Conservation (phyloP, 2,329 filamentous ascomycete species). For the Geosmithia putterillii region DNA sequence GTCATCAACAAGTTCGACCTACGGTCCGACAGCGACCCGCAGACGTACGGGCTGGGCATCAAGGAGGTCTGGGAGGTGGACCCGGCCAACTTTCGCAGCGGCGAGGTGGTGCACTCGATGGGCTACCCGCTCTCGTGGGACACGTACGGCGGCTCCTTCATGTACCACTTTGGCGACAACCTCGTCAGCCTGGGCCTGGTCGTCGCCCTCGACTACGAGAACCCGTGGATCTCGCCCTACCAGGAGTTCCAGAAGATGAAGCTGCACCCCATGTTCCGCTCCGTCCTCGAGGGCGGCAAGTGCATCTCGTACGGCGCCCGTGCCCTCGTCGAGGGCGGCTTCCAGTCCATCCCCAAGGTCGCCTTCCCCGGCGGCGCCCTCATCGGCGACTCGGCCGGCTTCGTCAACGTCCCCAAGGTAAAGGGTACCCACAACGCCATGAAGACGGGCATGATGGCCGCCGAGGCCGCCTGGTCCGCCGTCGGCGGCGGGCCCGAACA, state of each 20-base stretch:
- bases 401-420: slow-evolving; percentile 95
- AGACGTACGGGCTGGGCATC: slow-evolving; percentile 88
- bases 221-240: slow-evolving; percentile 94
- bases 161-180: slow-evolving; percentile 99
- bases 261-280: slow-evolving; percentile 82
- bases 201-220: slow-evolving; percentile 86
- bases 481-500: slow-evolving; percentile 51
- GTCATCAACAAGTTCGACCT: slow-evolving; percentile 91
- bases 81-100: slow-evolving; percentile 82
- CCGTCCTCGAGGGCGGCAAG: slow-evolving; percentile 86
- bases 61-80: slow-evolving; percentile 98
- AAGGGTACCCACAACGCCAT: slow-evolving; percentile 98
- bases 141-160: slow-evolving; percentile 95
- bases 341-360: slow-evolving; percentile 94
- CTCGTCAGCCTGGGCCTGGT: slow-evolving; percentile 86
- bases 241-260: slow-evolving; percentile 98
- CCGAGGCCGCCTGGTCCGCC: slow-evolving; percentile 77
- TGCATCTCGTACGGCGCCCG: slow-evolving; percentile 94
- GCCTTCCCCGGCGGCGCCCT: slow-evolving; percentile 92
- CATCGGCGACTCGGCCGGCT: slow-evolving; percentile 91
- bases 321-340: slow-evolving; percentile 85
- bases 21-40: slow-evolving; percentile 75
- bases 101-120: slow-evolving; percentile 78
- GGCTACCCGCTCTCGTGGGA: slow-evolving; percentile 81
- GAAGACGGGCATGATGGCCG: slow-evolving; percentile 93